Conservation (phyloP, 495 filamentous ascomycete species). For the Parachaetomium inaequale region DNA sequence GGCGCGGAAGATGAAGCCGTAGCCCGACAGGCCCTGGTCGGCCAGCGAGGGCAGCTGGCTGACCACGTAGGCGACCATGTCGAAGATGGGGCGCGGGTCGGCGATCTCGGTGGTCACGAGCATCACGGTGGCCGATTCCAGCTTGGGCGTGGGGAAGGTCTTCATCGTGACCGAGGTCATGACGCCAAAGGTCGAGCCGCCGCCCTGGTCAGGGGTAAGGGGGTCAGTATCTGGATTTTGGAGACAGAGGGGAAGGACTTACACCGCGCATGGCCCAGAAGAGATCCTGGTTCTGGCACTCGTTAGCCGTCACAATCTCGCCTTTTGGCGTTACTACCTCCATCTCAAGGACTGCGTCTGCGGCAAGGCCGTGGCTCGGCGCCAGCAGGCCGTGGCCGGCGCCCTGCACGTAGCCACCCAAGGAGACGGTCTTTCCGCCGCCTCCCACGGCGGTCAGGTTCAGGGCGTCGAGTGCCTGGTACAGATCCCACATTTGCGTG, state of each 20-base stretch:
- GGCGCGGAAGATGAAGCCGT: conserved; percentile 33
- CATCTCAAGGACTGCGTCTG: conserved; percentile 61
- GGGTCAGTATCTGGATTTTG: background rate
- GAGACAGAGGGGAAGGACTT: conserved; percentile 23
- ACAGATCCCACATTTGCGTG: conserved; percentile 36
- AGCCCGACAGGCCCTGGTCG: conserved; percentile 40
- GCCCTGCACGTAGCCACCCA: conserved; percentile 56
- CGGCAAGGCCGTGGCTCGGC: conserved; percentile 56
- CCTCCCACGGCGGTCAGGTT: conserved; percentile 40
- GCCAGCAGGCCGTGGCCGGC: conserved; percentile 57
- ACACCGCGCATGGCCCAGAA: conserved; percentile 66
- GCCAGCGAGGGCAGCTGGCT: conserved; percentile 37
- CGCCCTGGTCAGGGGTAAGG: conserved; percentile 41
- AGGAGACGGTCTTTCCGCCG: conserved; percentile 25
- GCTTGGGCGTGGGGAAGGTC: conserved; percentile 35
- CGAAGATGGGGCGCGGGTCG: conserved; percentile 24
- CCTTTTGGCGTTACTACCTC: conserved; percentile 58
- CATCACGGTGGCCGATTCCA: conserved; percentile 22
- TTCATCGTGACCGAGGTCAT: conserved; percentile 54
- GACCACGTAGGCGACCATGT: conserved; percentile 38
- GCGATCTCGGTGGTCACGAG: conserved; percentile 16
- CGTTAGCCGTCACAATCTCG: conserved; percentile 50
- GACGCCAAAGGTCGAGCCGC: conserved; percentile 61
- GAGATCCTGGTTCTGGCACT: conserved; percentile 55
- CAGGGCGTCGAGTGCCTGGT: conserved; percentile 29